Base-by-base conservation (phyloP, 2,329 filamentous ascomycete genomes). In the Fusarium phyllophilum region DNA sequence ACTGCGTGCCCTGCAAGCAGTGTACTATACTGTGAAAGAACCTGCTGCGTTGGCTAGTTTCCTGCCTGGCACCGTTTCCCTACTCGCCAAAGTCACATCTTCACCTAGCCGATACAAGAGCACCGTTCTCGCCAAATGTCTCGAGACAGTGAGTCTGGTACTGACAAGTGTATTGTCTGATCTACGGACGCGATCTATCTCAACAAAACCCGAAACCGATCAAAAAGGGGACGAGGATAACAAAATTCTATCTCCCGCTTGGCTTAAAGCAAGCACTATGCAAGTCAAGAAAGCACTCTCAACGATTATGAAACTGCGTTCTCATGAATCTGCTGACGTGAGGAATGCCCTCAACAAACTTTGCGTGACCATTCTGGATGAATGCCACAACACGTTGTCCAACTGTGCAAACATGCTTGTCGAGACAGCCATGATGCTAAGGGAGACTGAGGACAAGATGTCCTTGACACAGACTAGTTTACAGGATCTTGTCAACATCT, bases 241-340 rank as follows among this genome's bases (percentile, higher is more conserved):
- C 22, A 82, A 86, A 76, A 75, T 86, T 4, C 77, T 89, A 51
- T 85, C 85, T 48, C 76, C 81, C 13, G 79, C 86, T 17, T 99
- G 96, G 96, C 84, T 97, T 3, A 91, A 90, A 68, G 94, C 93
- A 13, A 97, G 96, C 5, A 85, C 90, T 6, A 87, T 89, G 4
- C 95, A 98, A 80, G 89, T 98, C 62, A 96, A 95, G 79, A 87
- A 96, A 60, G 95, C 95, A 3, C 84, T 99, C 22, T 89, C 91
- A 9, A 93, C 91, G 42, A 88, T 98, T 24, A 86, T 96, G 72
- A 94, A 92, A 76, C 82, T 98, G 38, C 91, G 93, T 22, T 89
- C 86, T 44, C 92, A 96, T 79, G 89, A 92, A 51, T 89, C 92
- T 39, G 78, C 83, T 8, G 91, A 95, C 58, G 91, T 98, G 26